Conservation (phyloP, 2,329 filamentous ascomycete species). For the Colletotrichum spaethianum region DNA sequence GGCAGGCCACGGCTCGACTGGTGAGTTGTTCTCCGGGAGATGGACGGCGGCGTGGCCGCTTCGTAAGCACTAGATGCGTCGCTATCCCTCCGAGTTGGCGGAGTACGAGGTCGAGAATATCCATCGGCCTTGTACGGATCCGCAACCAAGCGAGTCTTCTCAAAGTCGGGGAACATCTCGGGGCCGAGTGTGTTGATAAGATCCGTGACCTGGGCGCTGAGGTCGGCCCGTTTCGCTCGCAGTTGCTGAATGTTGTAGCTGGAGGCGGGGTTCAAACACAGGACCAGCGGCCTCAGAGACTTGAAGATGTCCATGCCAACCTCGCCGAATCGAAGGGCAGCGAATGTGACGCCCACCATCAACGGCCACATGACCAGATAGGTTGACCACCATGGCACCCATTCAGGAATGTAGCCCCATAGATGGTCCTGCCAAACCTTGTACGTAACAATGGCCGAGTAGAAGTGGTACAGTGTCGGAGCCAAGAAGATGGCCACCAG, state of each 20-base stretch:
- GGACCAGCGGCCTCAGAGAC: slow-evolving; percentile 87
- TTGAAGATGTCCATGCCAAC: slow-evolving; percentile 99
- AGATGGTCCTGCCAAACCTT: slow-evolving; percentile 87
- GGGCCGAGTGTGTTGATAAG: slow-evolving; percentile 96
- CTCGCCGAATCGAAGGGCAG: slow-evolving; percentile 93
- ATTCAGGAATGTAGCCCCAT: slow-evolving; percentile 84
- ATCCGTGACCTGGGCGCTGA: slow-evolving; percentile 87
- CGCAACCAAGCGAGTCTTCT: slow-evolving; percentile 78
- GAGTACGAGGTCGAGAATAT: slow-evolving; percentile 45
- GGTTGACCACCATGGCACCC: slow-evolving; percentile 84
- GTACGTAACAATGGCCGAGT: slow-evolving; percentile 80
- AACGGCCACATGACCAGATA: slow-evolving; percentile 82
- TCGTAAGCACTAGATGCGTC: slow-evolving; percentile 61
- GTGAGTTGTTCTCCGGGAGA: slow-evolving; percentile 65
- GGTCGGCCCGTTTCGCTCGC: slow-evolving; percentile 77
- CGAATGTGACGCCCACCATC: slow-evolving; percentile 92
- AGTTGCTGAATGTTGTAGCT: slow-evolving; percentile 88
- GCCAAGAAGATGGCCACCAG: slow-evolving; percentile 89
- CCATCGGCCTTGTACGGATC: slow-evolving; percentile 62
- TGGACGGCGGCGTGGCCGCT: slow-evolving; percentile 55
- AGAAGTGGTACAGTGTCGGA: slow-evolving; percentile 85
- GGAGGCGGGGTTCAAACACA: slow-evolving; percentile 87
- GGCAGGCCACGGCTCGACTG: slow-evolving; percentile 72
- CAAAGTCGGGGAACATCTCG: slow-evolving; percentile 97
- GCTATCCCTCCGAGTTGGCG: slow-evolving; percentile 60